phyloP scores from a whole-genome alignment of 1,284 basidiomycete species.

The Gomphus sp. region DNA sequence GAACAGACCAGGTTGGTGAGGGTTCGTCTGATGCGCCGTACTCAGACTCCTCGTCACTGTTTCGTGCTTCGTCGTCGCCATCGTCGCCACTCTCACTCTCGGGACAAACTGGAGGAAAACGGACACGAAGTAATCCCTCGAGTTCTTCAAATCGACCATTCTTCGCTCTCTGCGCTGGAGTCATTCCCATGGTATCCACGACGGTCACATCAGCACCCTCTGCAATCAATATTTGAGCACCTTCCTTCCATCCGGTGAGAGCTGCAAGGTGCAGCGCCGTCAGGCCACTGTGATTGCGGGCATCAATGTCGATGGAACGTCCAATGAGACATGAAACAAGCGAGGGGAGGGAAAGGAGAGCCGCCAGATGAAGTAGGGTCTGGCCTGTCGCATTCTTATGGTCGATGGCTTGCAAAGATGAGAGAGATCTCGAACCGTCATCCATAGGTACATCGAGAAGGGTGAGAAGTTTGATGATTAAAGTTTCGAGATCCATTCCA shows the following conservation, averaged over 20 bases:
- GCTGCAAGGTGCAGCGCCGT: slow-evolving; percentile 88
- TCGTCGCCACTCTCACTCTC: slow-evolving; percentile 22
- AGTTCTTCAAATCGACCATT: slow-evolving; percentile 47
- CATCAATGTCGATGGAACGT: slow-evolving; percentile 72
- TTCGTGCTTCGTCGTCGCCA: slow-evolving; percentile 52
- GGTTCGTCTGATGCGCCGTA: slow-evolving; percentile 13
- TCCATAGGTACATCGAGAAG: slow-evolving; percentile 55
- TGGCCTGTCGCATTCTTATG: slow-evolving; percentile 63
- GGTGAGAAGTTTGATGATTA: slow-evolving; percentile 72
- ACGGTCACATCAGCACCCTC: slow-evolving; percentile 77
- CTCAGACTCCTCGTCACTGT: slow-evolving; percentile 53
- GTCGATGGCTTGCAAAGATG: slow-evolving; percentile 44
- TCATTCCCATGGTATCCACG: slow-evolving; percentile 70
- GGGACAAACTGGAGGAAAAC: slow-evolving; percentile 25
- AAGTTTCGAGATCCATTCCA: slow-evolving; percentile 63
- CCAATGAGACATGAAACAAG: slow-evolving; percentile 68
- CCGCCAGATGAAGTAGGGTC: slow-evolving; percentile 81
- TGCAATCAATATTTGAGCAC: slow-evolving; percentile 59
- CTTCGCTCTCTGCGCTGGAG: slow-evolving; percentile 68
- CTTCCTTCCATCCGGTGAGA: slow-evolving; percentile 55
- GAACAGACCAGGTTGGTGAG: slow-evolving; percentile 8
- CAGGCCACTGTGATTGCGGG: slow-evolving; percentile 83
- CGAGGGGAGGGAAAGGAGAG: slow-evolving; percentile 70
- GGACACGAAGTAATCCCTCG: slow-evolving; percentile 13
- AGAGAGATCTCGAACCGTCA: slow-evolving; percentile 22